Conservation (phyloP, 179 eudicot species). For the Beta lomatogona region DNA sequence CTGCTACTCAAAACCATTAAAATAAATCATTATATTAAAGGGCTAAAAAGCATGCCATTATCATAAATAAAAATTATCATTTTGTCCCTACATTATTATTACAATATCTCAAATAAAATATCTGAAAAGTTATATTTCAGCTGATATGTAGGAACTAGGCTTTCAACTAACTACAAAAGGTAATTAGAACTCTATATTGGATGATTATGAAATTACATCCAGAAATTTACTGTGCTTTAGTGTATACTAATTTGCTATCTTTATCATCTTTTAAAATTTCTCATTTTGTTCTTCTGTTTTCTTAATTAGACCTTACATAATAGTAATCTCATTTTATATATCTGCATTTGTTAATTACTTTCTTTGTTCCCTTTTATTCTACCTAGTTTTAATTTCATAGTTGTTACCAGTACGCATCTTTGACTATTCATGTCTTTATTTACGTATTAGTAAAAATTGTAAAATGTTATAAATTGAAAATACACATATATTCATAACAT, state of each 20-base stretch:
- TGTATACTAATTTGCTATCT: too few relatives aligned
- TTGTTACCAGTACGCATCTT: too few relatives aligned
- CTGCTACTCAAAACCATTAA: slow-evolving; percentile 17
- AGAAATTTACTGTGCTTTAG: background rate
- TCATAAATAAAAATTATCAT: slow-evolving; percentile 33
- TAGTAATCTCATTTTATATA: background rate
- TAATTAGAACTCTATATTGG: background rate
- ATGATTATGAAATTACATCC: background rate
- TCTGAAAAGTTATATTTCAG: slow-evolving; percentile 11
- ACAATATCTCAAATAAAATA: background rate
- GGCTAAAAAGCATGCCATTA: slow-evolving; percentile 28
- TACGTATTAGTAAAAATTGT: too few relatives aligned
- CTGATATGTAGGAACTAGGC: slow-evolving; percentile 13
- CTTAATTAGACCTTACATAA: background rate
- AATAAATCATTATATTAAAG: background rate
- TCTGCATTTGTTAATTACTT: too few relatives aligned
- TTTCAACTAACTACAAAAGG: background rate
- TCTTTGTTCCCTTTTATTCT: background rate
- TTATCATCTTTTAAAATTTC: background rate
- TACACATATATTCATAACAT: too few relatives aligned
- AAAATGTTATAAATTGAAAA: too few relatives aligned
- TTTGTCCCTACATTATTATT: slow-evolving; percentile 30
- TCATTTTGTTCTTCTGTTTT: background rate
- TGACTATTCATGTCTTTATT: too few relatives aligned
- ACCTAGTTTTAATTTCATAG: too few relatives aligned